phyloP scores from a whole-genome alignment of 176 grass and related monocot genomes.

The Elymus sibiricus region DNA sequence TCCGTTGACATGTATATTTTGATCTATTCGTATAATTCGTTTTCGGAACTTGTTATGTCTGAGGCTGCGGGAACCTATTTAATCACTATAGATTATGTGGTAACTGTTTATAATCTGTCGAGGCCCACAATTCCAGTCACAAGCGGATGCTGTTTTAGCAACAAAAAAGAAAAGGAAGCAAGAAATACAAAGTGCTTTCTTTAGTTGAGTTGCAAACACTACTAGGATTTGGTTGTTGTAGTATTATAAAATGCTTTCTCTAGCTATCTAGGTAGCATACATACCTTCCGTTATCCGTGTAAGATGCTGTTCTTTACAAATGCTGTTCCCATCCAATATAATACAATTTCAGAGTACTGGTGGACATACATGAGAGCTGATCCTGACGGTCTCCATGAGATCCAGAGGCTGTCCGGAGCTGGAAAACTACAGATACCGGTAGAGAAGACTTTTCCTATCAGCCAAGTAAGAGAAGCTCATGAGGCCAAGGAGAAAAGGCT shows the following conservation, averaged over 20 bases:
- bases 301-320: constrained; percentile 6
- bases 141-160: not conserved
- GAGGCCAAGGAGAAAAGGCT: constrained; percentile 78
- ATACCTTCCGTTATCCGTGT: not conserved
- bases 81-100: not conserved
- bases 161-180: not conserved
- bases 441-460: constrained; percentile 73
- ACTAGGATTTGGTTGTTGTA: not conserved
- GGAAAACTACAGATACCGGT: constrained; percentile 90
- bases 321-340: not conserved
- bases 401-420: constrained; percentile 56
- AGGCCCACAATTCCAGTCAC: not conserved
- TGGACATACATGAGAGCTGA: constrained; percentile 99
- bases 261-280: no score
- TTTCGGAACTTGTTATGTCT: not conserved
- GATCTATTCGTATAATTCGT: not conserved
- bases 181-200: not conserved
- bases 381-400: constrained; percentile 78
- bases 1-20: not conserved
- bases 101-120: not conserved
- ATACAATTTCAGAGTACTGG: constrained; percentile 69
- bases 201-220: not conserved
- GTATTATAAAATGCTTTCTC: no score
- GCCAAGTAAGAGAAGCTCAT: constrained; percentile 82
- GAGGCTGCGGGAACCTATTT: not conserved